phyloP scores from a whole-genome alignment of 2,329 filamentous ascomycete genomes.

The Fusarium zealandicum region DNA sequence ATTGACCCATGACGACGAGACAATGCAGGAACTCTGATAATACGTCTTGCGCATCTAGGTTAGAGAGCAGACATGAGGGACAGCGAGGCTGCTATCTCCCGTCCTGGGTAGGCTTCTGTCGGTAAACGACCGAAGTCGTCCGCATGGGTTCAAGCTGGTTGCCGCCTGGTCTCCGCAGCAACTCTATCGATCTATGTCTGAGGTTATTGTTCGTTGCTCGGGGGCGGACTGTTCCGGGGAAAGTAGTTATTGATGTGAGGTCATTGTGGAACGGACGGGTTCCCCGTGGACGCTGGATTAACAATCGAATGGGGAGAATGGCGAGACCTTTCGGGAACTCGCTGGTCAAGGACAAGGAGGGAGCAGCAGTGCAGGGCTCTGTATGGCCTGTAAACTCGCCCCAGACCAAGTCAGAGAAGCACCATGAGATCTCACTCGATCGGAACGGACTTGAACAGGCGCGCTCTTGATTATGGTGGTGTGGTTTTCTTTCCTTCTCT shows the following conservation, averaged over 20 bases:
- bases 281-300: conserved; percentile 27
- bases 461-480: conserved; percentile 8
- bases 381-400: conserved; percentile 1
- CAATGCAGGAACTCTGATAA: too few species aligned
- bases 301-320: conserved; percentile 34
- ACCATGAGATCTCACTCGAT: not conserved
- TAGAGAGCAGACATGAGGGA: too few species aligned
- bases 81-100: too few species aligned
- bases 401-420: conserved; percentile 10
- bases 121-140: not conserved
- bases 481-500: conserved; percentile 12
- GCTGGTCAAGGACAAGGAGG: conserved; percentile 16
- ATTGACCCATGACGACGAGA: too few species aligned
- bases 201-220: conserved; percentile 13
- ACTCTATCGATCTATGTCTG: not conserved
- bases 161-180: not conserved
- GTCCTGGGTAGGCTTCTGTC: too few species aligned
- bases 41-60: too few species aligned
- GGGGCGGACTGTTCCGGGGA: conserved; percentile 18
- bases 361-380: conserved; percentile 10
- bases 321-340: conserved; percentile 33
- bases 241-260: conserved; percentile 22
- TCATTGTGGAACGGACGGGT: conserved; percentile 30
- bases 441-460: conserved; percentile 6
- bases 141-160: not conserved